A percentile compares a stretch with the other conserved stretches of the same genome.
phyloP scores from a whole-genome alignment of 116 monocot genomes.

The Dioscorea cayenensis region DNA sequence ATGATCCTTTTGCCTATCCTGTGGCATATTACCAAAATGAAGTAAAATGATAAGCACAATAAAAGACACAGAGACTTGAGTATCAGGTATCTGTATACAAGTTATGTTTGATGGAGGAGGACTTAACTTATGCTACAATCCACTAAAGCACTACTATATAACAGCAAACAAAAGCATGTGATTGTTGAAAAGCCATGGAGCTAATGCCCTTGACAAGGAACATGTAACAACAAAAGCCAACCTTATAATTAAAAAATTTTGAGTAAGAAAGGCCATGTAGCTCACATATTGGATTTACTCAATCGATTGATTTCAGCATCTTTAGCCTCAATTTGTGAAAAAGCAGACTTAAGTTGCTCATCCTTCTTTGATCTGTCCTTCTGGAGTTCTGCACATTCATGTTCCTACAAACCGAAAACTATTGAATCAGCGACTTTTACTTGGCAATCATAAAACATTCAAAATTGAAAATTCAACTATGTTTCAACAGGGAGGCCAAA shows the following conservation, averaged over 20 bases:
- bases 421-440: neutral
- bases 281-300: conserved; percentile 45
- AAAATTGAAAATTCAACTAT: neutral
- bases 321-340: conserved; percentile 38
- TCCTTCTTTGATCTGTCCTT: conserved; percentile 44
- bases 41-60: too few species aligned
- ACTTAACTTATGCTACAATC: too few species aligned
- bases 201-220: neutral
- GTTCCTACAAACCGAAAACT: conserved; percentile 29
- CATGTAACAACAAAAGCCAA: neutral
- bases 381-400: conserved; percentile 37
- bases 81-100: too few species aligned
- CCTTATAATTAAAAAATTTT: neutral
- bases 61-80: too few species aligned
- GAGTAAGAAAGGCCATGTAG: neutral
- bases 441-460: neutral
- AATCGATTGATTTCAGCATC: conserved; percentile 45
- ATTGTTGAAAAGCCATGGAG: neutral
- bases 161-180: too few species aligned
- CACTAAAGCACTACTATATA: too few species aligned
- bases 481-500: neutral
- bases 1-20: too few species aligned
- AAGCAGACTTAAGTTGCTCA: conserved; percentile 36
- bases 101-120: too few species aligned
- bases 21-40: too few species aligned